Evolutionary conservation across 495 filamentous ascomycete genomes (phyloP).

Genomic region (Evansstolkia leycettana): DNA sequence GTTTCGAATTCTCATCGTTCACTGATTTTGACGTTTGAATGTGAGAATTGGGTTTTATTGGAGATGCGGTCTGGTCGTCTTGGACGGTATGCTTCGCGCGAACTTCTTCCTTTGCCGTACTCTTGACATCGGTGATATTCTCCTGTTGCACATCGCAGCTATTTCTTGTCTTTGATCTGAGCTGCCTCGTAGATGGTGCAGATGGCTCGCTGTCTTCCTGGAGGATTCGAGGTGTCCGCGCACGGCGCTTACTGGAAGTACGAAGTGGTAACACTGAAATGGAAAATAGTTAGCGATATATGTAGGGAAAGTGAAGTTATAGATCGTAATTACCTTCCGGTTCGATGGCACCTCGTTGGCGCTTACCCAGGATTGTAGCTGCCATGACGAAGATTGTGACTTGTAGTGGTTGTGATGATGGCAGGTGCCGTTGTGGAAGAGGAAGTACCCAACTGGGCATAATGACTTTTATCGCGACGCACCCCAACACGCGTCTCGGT

Average conservation of each 20-base stretch:
- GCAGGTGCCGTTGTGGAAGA: constrained; percentile 10
- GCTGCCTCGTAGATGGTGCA: constrained; percentile 16
- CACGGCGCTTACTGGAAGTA: constrained; percentile 54
- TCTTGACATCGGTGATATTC: constrained; percentile 16
- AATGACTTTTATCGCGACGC: constrained; percentile 6
- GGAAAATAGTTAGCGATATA: constrained; percentile 12
- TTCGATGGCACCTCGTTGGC: constrained; percentile 42
- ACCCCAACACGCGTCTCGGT: neutral
- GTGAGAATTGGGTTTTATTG: constrained; percentile 20
- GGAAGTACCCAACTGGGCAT: constrained; percentile 16
- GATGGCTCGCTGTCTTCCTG: constrained; percentile 11
- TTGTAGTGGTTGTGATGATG: constrained; percentile 2
- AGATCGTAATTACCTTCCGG: constrained; percentile 39
- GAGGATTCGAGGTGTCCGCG: constrained; percentile 24
- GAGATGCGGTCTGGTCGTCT: constrained; percentile 17
- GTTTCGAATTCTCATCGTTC: constrained; percentile 23
- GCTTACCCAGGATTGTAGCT: constrained; percentile 59
- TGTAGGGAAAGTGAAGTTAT: constrained; percentile 3
- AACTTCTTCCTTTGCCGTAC: constrained; percentile 7
- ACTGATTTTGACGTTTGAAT: constrained; percentile 19
- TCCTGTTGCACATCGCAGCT: constrained; percentile 13
- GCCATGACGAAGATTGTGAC: constrained; percentile 39
- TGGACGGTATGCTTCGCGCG: constrained; percentile 18
- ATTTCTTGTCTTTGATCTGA: constrained; percentile 20
- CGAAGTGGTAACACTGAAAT: constrained; percentile 27